phyloP scores from a whole-genome alignment of 306 rosid species.

The Dicorynia guianensis region DNA sequence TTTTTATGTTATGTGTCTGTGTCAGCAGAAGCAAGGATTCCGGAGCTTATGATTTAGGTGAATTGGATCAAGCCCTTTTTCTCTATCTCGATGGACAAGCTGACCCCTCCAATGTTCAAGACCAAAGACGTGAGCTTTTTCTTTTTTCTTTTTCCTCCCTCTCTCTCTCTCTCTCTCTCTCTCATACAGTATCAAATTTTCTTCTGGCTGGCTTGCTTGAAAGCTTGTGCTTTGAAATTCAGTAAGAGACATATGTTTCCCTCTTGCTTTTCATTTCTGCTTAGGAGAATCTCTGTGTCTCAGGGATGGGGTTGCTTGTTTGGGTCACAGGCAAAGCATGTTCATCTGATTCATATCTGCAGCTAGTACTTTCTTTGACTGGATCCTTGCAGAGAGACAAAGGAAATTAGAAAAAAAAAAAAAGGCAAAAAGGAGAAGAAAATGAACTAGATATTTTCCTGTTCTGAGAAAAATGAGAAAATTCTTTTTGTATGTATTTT shows the following conservation, averaged over 20 bases:
- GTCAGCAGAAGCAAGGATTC: conserved; percentile 69
- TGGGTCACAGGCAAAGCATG: conserved; percentile 69
- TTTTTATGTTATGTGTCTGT: conserved; percentile 6
- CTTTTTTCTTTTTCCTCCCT: conserved; percentile 1
- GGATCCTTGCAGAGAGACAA: conserved; percentile 46
- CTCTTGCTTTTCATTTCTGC: conserved; percentile 36
- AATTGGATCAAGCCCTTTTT: conserved; percentile 92
- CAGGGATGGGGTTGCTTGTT: conserved; percentile 27
- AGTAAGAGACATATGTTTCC: conserved; percentile 29
- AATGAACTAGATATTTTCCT: conserved; percentile 21
- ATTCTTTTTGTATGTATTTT: conserved; percentile 18
- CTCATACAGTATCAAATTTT: not conserved
- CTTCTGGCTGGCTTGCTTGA: not conserved
- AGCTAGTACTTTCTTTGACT: conserved; percentile 73
- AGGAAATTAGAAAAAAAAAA: not conserved
- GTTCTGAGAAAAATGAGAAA: not conserved
- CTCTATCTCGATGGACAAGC: conserved; percentile 88
- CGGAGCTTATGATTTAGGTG: conserved; percentile 87
- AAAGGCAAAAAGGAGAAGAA: not conserved
- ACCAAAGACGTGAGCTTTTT: conserved; percentile 71
- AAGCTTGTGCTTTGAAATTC: conserved; percentile 24
- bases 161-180: conserved; percentile 2
- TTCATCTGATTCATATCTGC: conserved; percentile 52
- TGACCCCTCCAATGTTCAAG: conserved; percentile 61
- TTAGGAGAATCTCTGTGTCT: conserved; percentile 48